Evolutionary conservation across 768 basidiomycete genomes (phyloP).

Genomic region (Peribolospora kevripleyi): DNA sequence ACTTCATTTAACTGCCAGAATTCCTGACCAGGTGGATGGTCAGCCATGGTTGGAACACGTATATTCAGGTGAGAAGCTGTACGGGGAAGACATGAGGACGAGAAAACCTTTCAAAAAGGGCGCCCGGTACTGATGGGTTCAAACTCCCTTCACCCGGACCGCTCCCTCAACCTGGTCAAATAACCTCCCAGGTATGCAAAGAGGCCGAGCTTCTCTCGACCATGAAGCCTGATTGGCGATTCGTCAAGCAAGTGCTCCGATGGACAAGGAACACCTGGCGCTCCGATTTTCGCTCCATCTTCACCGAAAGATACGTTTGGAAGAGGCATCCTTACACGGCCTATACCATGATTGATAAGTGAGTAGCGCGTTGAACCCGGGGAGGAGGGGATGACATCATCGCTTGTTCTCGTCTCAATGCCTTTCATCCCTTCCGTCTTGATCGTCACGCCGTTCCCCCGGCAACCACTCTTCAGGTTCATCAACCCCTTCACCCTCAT

Average conservation of each 20-base stretch:
- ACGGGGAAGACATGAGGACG: too few species aligned
- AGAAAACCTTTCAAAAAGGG: too few species aligned
- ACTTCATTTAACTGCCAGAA: conserved; percentile 16
- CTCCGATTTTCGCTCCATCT: conserved; percentile 62
- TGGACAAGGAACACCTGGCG: conserved; percentile 94
- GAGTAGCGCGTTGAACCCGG: conserved; percentile 16
- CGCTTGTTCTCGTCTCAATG: too few species aligned
- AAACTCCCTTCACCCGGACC: too few species aligned
- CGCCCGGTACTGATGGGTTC: too few species aligned
- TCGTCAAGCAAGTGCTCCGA: conserved; percentile 73
- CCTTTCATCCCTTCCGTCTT: too few species aligned
- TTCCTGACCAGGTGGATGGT: conserved; percentile 94
- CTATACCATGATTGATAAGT: conserved; percentile 52
- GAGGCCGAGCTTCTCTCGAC: conserved; percentile 52
- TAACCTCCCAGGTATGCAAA: conserved; percentile 16
- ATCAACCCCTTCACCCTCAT: conserved; percentile 71
- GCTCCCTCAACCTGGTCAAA: too few species aligned
- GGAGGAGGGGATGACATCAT: conserved; percentile 7
- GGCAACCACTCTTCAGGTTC: conserved; percentile 23
- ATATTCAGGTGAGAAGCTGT: conserved; percentile 31
- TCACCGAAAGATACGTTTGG: conserved; percentile 72
- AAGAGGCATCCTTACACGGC: conserved; percentile 59
- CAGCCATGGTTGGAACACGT: conserved; percentile 82
- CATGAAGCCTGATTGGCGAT: conserved; percentile 93
- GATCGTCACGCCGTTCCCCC: too few species aligned